Percentiles rank a stretch among this genome's conserved stretches.
These are phyloP conservation scores for Calonectria pseudoturangicola DNA, from an alignment of 2,329 filamentous ascomycete species.

Conservation along the genomic window DNA sequence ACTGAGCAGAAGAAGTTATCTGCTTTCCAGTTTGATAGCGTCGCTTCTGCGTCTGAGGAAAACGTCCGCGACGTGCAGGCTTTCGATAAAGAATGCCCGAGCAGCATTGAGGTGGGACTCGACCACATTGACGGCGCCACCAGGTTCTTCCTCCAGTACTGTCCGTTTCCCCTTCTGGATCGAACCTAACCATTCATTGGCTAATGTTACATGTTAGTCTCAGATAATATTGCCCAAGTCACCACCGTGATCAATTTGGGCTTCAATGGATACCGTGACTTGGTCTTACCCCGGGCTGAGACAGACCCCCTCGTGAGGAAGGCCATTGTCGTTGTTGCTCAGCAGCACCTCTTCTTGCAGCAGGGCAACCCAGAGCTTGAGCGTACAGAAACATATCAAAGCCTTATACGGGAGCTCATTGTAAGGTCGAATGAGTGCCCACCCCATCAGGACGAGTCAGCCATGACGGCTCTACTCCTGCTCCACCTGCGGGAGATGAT, in stretches of 20 bases:
- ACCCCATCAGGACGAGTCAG: conserved; percentile 48
- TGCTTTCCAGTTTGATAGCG: conserved; percentile 6
- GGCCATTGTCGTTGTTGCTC: conserved; percentile 46
- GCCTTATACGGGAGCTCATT: conserved; percentile 45
- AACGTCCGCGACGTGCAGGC: not conserved
- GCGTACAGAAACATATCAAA: conserved; percentile 39
- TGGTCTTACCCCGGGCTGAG: conserved; percentile 47
- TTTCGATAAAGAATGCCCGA: not conserved
- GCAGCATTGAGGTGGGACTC: conserved; percentile 29
- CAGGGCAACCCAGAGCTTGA: conserved; percentile 37
- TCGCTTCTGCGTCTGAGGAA: not conserved
- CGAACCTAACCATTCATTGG: conserved; percentile 3
- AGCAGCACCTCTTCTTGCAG: conserved; percentile 49
- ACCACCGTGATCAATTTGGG: conserved; percentile 52
- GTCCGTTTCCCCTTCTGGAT: conserved; percentile 21
- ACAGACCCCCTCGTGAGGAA: conserved; percentile 46
- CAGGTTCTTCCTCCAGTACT: conserved; percentile 48
- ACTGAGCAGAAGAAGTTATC: not conserved
- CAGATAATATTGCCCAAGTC: conserved; percentile 49
- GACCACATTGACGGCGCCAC: conserved; percentile 48
- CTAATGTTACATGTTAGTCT: conserved; percentile 20
- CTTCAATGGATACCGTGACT: conserved; percentile 50
- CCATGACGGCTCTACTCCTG: conserved; percentile 45
- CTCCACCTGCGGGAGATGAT: conserved; percentile 52
- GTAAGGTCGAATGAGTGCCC: conserved; percentile 45